Percentiles rank a stretch among this genome's conserved stretches.
phyloP scores from a whole-genome alignment of 1,284 basidiomycete genomes.

The Papiliotrema fonsecae region DNA sequence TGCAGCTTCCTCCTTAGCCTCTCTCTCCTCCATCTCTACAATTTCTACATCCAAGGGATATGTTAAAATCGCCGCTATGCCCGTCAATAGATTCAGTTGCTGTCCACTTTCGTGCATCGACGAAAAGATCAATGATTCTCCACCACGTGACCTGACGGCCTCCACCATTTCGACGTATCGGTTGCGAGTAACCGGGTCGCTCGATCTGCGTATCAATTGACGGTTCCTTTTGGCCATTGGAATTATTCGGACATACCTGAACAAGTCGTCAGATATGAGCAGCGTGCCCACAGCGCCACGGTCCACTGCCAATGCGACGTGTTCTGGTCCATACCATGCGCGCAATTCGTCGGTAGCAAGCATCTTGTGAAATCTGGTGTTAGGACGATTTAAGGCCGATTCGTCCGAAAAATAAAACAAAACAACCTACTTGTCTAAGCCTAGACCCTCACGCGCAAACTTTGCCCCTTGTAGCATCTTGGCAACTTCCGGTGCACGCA shows the following conservation, averaged over 20 bases:
- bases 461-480: constrained; percentile 83
- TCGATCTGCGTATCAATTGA: constrained; percentile 54
- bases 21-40: constrained; percentile 83
- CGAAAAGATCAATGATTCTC: constrained; percentile 92
- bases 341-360: constrained; percentile 87
- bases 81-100: constrained; percentile 91
- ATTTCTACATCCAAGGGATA: constrained; percentile 95
- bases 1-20: constrained; percentile 55
- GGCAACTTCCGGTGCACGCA: constrained; percentile 84
- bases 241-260: constrained; percentile 58
- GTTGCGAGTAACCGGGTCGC: constrained; percentile 68
- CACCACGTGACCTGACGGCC: constrained; percentile 79
- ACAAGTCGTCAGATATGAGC: constrained; percentile 91
- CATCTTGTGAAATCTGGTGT: constrained; percentile 90
- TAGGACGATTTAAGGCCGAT: background rate
- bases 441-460: constrained; percentile 88
- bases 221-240: background rate
- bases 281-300: constrained; percentile 91
- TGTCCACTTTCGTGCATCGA: constrained; percentile 99
- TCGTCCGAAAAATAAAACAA: background rate
- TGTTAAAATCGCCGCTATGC: constrained; percentile 91
- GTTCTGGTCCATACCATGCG: constrained; percentile 97
- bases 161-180: constrained; percentile 87
- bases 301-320: constrained; percentile 85
- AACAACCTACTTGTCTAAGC: constrained; percentile 72